Evolutionary conservation across 163 green algal species (phyloP).

Genomic region (Chlorella variabilis): DNA sequence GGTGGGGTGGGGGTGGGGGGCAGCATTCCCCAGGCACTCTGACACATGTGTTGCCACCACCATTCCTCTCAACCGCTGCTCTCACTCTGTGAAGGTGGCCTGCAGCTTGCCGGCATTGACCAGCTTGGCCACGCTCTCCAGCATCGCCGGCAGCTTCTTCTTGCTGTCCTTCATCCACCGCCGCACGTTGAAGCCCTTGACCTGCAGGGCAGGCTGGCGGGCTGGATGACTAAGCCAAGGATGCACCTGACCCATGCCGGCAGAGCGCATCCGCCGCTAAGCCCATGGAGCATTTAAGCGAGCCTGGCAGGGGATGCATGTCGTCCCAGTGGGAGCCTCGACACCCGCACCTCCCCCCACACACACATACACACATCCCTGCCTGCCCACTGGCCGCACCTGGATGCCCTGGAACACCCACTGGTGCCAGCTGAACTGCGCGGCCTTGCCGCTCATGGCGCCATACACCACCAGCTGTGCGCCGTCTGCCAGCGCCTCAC

Average conservation of each 20-base stretch:
- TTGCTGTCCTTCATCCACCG: slow-evolving; percentile 69
- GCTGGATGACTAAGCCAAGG: too few relatives aligned
- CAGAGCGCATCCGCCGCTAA: too few relatives aligned
- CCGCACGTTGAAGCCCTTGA: slow-evolving; percentile 79
- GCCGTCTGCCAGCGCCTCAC: slow-evolving; percentile 72
- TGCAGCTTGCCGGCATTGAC: slow-evolving; percentile 69
- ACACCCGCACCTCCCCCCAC: neutral
- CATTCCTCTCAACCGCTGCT: too few relatives aligned
- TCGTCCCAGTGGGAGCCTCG: too few relatives aligned
- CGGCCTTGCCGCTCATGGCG: slow-evolving; percentile 70
- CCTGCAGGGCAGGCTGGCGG: slow-evolving; percentile 30
- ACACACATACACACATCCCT: neutral
- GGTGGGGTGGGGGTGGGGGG: neutral
- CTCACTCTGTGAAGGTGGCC: slow-evolving; percentile 77
- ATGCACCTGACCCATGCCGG: too few relatives aligned
- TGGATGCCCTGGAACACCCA: slow-evolving; percentile 69
- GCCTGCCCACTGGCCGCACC: slow-evolving; percentile 29
- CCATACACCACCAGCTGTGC: slow-evolving; percentile 80
- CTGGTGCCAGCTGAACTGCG: slow-evolving; percentile 71
- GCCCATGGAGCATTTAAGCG: too few relatives aligned
- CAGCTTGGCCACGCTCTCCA: slow-evolving; percentile 76
- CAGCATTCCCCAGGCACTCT: too few relatives aligned
- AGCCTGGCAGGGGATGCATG: too few relatives aligned
- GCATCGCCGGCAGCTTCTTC: slow-evolving; percentile 55
- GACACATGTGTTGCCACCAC: too few relatives aligned